These are phyloP conservation scores for Loxodes magnus DNA, from an alignment of 73 alveolate genomes.

Conservation along the genomic window DNA sequence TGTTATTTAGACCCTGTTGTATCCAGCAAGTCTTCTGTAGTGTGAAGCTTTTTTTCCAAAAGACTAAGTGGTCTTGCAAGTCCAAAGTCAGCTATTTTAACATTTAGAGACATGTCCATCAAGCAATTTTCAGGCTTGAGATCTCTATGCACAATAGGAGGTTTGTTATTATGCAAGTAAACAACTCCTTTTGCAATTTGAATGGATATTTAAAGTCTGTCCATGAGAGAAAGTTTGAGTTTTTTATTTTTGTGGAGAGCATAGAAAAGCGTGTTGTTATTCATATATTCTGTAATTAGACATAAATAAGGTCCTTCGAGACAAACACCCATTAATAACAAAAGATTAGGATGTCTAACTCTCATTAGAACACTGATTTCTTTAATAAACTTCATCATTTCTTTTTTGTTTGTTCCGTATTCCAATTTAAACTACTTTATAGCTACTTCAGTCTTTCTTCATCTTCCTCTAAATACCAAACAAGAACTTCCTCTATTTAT, in stretches of 20 bases:
- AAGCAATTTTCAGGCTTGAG: slow-evolving; percentile 81
- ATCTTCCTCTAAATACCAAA: not conserved
- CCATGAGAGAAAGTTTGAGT: slow-evolving; percentile 48
- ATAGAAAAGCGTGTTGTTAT: slow-evolving; percentile 73
- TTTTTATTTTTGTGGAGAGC: slow-evolving; percentile 52
- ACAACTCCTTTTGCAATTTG: slow-evolving; percentile 89
- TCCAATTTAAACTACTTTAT: not conserved
- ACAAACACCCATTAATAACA: slow-evolving; percentile 79
- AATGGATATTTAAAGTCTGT: slow-evolving; percentile 64
- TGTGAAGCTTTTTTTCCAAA: slow-evolving; percentile 64
- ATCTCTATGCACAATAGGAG: slow-evolving; percentile 89
- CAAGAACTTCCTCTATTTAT: slow-evolving; percentile 4
- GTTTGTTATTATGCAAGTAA: slow-evolving; percentile 74
- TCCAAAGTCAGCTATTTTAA: slow-evolving; percentile 40
- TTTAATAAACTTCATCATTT: slow-evolving; percentile 62
- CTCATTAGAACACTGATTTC: slow-evolving; percentile 82
- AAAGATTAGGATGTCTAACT: slow-evolving; percentile 87
- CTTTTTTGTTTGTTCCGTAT: slow-evolving; percentile 14
- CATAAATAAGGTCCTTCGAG: slow-evolving; percentile 76
- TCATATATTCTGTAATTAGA: slow-evolving; percentile 69
- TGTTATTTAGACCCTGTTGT: too few species aligned
- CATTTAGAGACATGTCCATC: slow-evolving; percentile 58
- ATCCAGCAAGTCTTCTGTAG: too few species aligned
- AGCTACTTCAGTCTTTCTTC: slow-evolving; percentile 7
- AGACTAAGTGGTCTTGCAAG: slow-evolving; percentile 90